Evolutionary conservation across 2,329 filamentous ascomycete species (phyloP).

Genomic region (Taxawa tesnikishii): DNA sequence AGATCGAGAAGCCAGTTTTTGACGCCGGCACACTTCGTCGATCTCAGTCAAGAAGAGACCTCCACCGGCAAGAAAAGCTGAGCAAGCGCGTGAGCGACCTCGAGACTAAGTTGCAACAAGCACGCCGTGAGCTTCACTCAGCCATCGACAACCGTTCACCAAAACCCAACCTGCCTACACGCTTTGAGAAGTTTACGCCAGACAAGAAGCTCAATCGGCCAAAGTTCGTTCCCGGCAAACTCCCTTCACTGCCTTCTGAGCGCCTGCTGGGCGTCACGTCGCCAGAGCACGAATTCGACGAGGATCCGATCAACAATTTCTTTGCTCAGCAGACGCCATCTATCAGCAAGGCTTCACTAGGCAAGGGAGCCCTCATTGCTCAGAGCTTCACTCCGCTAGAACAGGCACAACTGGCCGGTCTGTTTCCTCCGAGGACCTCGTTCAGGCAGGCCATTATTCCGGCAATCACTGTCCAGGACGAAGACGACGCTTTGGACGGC

Average conservation of each 20-base stretch:
- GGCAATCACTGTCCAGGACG: no score
- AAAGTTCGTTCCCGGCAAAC: slow-evolving; percentile 20
- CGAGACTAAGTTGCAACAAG: slow-evolving; percentile 44
- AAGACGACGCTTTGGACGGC: no score
- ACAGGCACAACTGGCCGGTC: no score
- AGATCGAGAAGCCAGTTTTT: slow-evolving; percentile 9
- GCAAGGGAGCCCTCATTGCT: background rate
- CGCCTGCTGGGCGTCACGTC: slow-evolving; percentile 20
- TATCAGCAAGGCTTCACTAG: background rate
- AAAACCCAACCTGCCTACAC: slow-evolving; percentile 21
- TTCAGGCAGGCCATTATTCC: no score
- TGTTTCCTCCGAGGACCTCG: background rate
- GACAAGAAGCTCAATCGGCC: slow-evolving; percentile 15
- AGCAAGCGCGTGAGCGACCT: slow-evolving; percentile 49
- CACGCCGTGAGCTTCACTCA: slow-evolving; percentile 41
- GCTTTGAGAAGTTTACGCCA: slow-evolving; percentile 23
- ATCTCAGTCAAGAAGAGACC: slow-evolving; percentile 42
- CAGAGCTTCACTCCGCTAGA: background rate
- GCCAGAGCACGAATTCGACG: slow-evolving; percentile 6
- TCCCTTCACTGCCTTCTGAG: slow-evolving; percentile 27
- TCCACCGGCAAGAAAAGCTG: slow-evolving; percentile 44
- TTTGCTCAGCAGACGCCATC: background rate
- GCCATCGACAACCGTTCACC: slow-evolving; percentile 31
- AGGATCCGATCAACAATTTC: background rate
- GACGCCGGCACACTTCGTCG: slow-evolving; percentile 23